A percentile compares a stretch with the other conserved stretches of the same genome.
Conservation (phyloP, 495 filamentous ascomycete species). For the Penicillium parvum region DNA sequence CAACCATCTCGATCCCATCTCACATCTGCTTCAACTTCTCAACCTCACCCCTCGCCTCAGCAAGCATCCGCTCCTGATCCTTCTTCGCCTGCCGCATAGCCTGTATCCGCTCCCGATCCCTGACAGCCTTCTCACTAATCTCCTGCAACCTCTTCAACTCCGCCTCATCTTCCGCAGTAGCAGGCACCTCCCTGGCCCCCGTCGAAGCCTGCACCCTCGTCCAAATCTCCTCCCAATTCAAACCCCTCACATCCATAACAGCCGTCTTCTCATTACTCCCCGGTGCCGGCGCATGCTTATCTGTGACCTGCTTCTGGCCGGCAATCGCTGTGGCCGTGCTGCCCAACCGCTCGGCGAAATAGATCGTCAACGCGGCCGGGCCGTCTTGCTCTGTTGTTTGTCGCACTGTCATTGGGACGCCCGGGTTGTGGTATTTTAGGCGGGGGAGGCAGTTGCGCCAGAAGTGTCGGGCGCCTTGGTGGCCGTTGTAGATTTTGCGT, state of each 20-base stretch:
- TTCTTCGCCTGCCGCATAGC: slow-evolving; percentile 54
- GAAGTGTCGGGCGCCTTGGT: slow-evolving; percentile 85
- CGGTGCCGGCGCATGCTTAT: slow-evolving; percentile 36
- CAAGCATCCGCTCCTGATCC: slow-evolving; percentile 58
- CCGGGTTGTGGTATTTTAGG: slow-evolving; percentile 91
- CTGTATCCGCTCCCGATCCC: slow-evolving; percentile 54
- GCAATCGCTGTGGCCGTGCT: slow-evolving; percentile 27
- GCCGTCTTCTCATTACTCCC: slow-evolving; percentile 30
- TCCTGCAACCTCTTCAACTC: slow-evolving; percentile 58
- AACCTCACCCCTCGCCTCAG: slow-evolving; percentile 51
- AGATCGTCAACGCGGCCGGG: slow-evolving; percentile 69
- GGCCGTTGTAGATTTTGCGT: slow-evolving; percentile 48
- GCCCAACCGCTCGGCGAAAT: slow-evolving; percentile 51
- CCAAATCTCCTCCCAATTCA: slow-evolving; percentile 57
- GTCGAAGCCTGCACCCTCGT: slow-evolving; percentile 63
- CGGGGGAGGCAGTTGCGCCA: slow-evolving; percentile 78
- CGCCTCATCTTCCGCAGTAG: slow-evolving; percentile 56
- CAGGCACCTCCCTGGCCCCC: slow-evolving; percentile 54
- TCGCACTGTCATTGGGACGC: slow-evolving; percentile 74
- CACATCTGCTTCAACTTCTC: slow-evolving; percentile 35
- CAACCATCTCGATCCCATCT: slow-evolving; percentile 9
- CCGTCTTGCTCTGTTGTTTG: slow-evolving; percentile 51
- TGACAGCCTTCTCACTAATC: slow-evolving; percentile 43
- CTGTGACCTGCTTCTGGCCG: slow-evolving; percentile 20
- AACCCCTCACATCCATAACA: slow-evolving; percentile 33